These are phyloP conservation scores for Castanea mollissima DNA, from an alignment of 306 rosid species.

Conservation along the genomic window DNA sequence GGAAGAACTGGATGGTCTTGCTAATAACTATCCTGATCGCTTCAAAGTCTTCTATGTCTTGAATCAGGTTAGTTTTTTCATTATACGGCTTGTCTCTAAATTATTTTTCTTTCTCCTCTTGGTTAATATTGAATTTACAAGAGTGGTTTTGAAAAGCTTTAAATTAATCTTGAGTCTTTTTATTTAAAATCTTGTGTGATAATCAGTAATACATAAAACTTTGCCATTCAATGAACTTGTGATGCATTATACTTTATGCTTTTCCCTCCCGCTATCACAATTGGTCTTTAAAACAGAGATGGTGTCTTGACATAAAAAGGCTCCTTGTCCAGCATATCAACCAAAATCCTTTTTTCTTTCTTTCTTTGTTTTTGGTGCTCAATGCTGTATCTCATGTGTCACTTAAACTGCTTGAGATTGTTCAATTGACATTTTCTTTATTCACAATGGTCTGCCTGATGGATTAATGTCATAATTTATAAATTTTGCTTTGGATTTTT, in stretches of 20 bases:
- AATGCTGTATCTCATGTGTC: background rate
- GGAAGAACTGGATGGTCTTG: constrained; percentile 84
- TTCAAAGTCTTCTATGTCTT: constrained; percentile 74
- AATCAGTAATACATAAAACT: background rate
- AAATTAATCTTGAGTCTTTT: background rate
- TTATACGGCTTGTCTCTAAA: constrained; percentile 12
- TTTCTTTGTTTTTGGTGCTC: background rate
- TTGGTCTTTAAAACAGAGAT: no score
- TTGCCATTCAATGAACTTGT: background rate
- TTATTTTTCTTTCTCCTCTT: background rate
- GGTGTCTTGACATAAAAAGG: background rate
- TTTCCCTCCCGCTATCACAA: background rate
- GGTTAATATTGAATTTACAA: background rate
- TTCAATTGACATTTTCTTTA: background rate
- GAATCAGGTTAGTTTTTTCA: constrained; percentile 64
- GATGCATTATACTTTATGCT: background rate
- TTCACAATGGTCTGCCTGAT: background rate
- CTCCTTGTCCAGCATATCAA: background rate
- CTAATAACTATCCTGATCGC: constrained; percentile 61
- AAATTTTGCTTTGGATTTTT: background rate
- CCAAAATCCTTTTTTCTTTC: background rate
- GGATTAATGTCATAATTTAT: background rate
- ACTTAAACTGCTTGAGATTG: background rate
- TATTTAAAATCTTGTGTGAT: background rate
- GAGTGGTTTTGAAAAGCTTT: background rate